Conservation (phyloP, 2,329 filamentous ascomycete genomes). For the Orbilia quercus region DNA sequence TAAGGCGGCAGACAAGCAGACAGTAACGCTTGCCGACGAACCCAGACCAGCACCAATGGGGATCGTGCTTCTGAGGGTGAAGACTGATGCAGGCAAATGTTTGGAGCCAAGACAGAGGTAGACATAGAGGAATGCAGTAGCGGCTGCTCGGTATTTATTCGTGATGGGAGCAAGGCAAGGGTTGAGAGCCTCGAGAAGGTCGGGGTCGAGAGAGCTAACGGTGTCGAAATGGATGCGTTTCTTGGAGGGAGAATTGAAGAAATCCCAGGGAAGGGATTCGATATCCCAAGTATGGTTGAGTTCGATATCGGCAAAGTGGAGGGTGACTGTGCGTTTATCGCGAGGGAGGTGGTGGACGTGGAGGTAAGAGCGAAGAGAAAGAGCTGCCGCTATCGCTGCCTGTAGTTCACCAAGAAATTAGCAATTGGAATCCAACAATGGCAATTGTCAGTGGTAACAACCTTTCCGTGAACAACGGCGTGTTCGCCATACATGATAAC, state of each 20-base stretch:
- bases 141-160: slow-evolving; percentile 83
- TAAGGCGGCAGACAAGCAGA: slow-evolving; percentile 85
- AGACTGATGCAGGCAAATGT: slow-evolving; percentile 82
- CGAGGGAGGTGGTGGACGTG: slow-evolving; percentile 95
- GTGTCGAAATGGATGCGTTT: slow-evolving; percentile 96
- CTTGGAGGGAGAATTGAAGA: slow-evolving; percentile 82
- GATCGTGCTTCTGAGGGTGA: slow-evolving; percentile 91
- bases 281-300: slow-evolving; percentile 94
- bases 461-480: slow-evolving; percentile 96
- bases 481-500: slow-evolving; percentile 99
- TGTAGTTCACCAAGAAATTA: slow-evolving; percentile 62
- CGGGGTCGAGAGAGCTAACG: slow-evolving; percentile 82
- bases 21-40: slow-evolving; percentile 92
- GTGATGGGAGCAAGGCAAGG: slow-evolving; percentile 79
- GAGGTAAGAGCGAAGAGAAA: slow-evolving; percentile 94
- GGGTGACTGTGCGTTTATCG: slow-evolving; percentile 79
- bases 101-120: slow-evolving; percentile 87
- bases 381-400: slow-evolving; percentile 92
- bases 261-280: slow-evolving; percentile 85
- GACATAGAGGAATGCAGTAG: slow-evolving; percentile 88
- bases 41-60: slow-evolving; percentile 91
- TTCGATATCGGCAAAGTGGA: slow-evolving; percentile 91
- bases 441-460: slow-evolving; percentile 63
- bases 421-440: background rate
- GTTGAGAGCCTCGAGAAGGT: slow-evolving; percentile 82